phyloP scores from a whole-genome alignment of 1,139 yeast genomes.

The Blastobotrys elegans region DNA sequence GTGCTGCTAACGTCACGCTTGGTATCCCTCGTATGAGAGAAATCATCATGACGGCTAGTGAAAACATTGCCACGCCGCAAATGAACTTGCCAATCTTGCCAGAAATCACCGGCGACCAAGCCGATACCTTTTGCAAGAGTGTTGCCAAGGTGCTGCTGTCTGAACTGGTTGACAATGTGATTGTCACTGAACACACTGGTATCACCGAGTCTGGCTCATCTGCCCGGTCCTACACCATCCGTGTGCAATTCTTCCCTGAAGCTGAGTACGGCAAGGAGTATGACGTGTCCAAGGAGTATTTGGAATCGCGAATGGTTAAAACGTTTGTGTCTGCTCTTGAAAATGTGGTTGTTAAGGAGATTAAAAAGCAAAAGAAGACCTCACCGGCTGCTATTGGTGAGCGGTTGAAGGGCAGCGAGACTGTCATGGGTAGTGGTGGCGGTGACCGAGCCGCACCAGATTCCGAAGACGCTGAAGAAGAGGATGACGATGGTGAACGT shows the following conservation, averaged over 20 bases:
- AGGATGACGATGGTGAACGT: conserved; percentile 66
- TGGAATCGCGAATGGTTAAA: conserved; percentile 62
- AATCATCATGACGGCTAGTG: conserved; percentile 98
- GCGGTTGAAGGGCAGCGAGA: conserved; percentile 39
- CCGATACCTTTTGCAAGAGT: conserved; percentile 90
- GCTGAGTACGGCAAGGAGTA: conserved; percentile 82
- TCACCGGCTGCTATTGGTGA: conserved; percentile 58
- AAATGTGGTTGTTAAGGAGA: conserved; percentile 67
- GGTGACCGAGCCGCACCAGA: conserved; percentile 13
- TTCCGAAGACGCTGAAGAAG: conserved; percentile 36
- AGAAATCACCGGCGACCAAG: conserved; percentile 78
- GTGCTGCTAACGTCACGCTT: conserved; percentile 98
- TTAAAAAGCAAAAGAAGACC: conserved; percentile 62
- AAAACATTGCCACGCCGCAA: conserved; percentile 94
- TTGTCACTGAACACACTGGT: conserved; percentile 79
- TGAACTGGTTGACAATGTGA: conserved; percentile 80
- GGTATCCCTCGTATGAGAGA: conserved; percentile 99
- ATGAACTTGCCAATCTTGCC: conserved; percentile 84
- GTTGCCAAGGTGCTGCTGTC: conserved; percentile 81
- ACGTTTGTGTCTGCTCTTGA: conserved; percentile 71
- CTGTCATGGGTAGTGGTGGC: conserved; percentile 29
- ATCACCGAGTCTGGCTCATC: conserved; percentile 46
- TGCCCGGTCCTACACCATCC: conserved; percentile 70
- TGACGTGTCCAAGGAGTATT: conserved; percentile 74
- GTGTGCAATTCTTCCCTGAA: conserved; percentile 68